These are phyloP conservation scores for Vitis hybrid DNA, from an alignment of 177 flowering plant genomes.

Conservation along the genomic window DNA sequence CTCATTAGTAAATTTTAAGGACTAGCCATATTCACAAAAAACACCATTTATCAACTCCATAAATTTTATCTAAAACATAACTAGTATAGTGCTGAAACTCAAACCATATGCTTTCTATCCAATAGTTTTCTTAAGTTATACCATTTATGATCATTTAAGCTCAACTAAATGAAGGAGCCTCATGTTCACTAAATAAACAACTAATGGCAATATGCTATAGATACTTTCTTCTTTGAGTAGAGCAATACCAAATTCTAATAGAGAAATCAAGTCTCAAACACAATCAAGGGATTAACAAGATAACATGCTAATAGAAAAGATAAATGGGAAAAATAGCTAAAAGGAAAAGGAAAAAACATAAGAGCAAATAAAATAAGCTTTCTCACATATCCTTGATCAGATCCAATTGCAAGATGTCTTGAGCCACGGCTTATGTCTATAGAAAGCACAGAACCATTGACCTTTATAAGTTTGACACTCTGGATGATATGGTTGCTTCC, in stretches of 20 bases:
- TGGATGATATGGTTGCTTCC: slow-evolving; percentile 58
- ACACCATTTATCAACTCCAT: not conserved
- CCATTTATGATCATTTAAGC: not conserved
- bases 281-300: not conserved
- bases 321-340: not conserved
- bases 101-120: not conserved
- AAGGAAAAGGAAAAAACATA: not conserved
- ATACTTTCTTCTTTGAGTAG: too few species aligned
- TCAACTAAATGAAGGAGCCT: not conserved
- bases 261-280: not conserved
- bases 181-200: not conserved
- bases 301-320: not conserved
- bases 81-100: not conserved
- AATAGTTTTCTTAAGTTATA: not conserved
- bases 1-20: not conserved
- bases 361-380: slow-evolving; percentile 23
- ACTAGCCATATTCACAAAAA: not conserved
- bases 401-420: slow-evolving; percentile 71
- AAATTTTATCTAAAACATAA: not conserved
- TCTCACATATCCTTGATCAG: slow-evolving; percentile 84
- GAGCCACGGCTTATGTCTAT: slow-evolving; percentile 38
- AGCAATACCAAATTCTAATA: not conserved
- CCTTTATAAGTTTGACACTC: slow-evolving; percentile 56
- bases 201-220: not conserved
- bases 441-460: slow-evolving; percentile 65